Base-by-base conservation (phyloP, 116 monocot species). In the Trichopus zeylanicus region DNA sequence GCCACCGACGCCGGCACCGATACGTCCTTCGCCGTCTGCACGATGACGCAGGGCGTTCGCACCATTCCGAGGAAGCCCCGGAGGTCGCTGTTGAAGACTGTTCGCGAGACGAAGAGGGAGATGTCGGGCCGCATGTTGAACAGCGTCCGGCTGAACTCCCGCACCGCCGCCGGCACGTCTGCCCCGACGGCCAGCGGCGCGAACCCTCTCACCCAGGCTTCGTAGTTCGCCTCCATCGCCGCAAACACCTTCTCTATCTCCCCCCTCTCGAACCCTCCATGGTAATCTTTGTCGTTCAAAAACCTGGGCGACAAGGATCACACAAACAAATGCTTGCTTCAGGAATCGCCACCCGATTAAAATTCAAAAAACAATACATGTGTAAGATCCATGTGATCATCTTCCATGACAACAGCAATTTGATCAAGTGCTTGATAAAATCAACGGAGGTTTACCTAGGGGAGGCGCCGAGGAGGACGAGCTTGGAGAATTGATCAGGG, bases 51-150 rank as follows among this genome's bases (percentile, higher is more conserved):
- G 20, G 94, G 94, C 22, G 68, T 63, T 26, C 75, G 71, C 22
- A 89, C 89, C 26, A 74, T 58, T 2, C 77, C 79, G 10, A 94
- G 77, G 28, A 86, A 64, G 31, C 78, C 80, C 4, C 94, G 71
- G 29, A 94, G 81, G 38, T 94, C 94, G 73, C 73, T 89, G 57
- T 72, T 59, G 70, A 89, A 89, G 31, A 89, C 83, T 23, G 83
- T 86, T 29, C 76, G 56, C 18, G 80, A 86, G 8, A 89, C 89
- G 75, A 82, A 89, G 16, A 94, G 75, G 9, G 94, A 83, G 51
- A 94, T 94, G 70, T 94, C 94, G 33, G 94, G 94, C 38, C 93
- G 66, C 94, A 94, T 94, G 75, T 94, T 94, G 81, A 94, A 94
- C 26, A 94, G 76, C 31, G 94, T 94, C 39, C 89, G 67, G 76